These are phyloP conservation scores for Teratosphaeria pseudoeucalypti DNA, from an alignment of 2,329 filamentous ascomycete species.

Conservation along the genomic window DNA sequence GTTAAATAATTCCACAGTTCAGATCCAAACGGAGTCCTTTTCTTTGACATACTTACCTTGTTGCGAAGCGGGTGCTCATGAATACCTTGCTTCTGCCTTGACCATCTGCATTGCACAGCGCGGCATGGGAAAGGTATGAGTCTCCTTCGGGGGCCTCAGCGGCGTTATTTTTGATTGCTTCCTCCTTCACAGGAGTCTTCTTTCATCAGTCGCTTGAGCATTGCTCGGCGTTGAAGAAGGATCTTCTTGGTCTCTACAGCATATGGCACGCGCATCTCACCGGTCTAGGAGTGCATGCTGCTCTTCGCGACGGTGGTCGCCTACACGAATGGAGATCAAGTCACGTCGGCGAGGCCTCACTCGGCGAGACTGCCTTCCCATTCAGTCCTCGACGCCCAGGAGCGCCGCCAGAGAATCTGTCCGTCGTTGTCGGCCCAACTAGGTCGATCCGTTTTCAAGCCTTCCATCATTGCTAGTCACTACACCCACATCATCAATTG, in stretches of 20 bases:
- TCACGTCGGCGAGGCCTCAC: not conserved
- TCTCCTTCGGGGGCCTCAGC: constrained; percentile 4
- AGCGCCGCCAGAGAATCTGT: too few species aligned
- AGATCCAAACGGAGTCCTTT: not conserved
- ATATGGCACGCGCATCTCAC: too few species aligned
- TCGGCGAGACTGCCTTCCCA: too few species aligned
- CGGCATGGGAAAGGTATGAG: not conserved
- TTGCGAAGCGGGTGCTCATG: not conserved
- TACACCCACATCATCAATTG: not conserved
- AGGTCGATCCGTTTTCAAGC: not conserved
- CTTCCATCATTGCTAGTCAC: not conserved
- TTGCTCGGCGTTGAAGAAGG: not conserved
- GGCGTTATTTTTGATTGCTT: constrained; percentile 4
- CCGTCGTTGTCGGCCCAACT: too few species aligned
- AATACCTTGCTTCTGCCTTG: not conserved
- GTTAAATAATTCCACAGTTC: too few species aligned
- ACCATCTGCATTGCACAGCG: not conserved
- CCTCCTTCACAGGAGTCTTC: not conserved
- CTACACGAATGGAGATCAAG: not conserved
- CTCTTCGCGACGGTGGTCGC: too few species aligned
- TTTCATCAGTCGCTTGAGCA: constrained; percentile 2
- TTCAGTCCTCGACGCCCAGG: too few species aligned
- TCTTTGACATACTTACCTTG: not conserved
- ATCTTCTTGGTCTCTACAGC: not conserved
- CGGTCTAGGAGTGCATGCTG: too few species aligned